phyloP scores from a whole-genome alignment of 164 flowering plant genomes.

The Aristolochia fimbriata region DNA sequence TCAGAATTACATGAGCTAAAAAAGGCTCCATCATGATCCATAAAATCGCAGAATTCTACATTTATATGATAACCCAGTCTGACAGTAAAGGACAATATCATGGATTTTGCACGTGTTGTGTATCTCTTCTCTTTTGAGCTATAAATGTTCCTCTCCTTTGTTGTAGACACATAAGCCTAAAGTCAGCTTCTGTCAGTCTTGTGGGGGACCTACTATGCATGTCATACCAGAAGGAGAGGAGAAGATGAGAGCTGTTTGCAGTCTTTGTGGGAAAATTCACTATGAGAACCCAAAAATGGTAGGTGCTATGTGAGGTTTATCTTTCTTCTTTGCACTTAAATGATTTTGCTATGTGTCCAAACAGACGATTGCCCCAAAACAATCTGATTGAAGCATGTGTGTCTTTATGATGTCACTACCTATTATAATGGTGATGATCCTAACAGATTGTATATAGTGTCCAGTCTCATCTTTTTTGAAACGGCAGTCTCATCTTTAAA shows the following conservation, averaged over 20 bases:
- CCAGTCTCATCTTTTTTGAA: too few species aligned
- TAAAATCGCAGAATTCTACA: too few species aligned
- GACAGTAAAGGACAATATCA: too few species aligned
- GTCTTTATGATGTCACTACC: too few species aligned
- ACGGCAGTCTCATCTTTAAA: too few species aligned
- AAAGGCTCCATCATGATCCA: too few species aligned
- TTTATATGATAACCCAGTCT: too few species aligned
- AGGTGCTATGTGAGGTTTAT: not conserved
- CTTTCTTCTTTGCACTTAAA: not conserved
- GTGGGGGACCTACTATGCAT: conserved; percentile 80
- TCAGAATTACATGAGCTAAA: too few species aligned
- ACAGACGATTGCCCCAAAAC: too few species aligned
- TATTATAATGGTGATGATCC: too few species aligned
- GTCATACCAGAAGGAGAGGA: conserved; percentile 90
- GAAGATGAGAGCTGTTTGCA: conserved; percentile 76
- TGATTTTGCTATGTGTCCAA: not conserved
- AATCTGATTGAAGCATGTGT: too few species aligned
- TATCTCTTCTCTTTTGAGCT: not conserved
- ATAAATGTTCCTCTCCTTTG: not conserved
- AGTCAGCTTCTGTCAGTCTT: conserved; percentile 76
- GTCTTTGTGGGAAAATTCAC: conserved; percentile 55
- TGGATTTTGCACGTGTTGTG: not conserved
- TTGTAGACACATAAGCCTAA: conserved; percentile 42
- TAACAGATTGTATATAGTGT: too few species aligned
- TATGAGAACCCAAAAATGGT: conserved; percentile 99